Evolutionary conservation across 768 basidiomycete species (phyloP).

Genomic region (Pulveroboletus sp.): DNA sequence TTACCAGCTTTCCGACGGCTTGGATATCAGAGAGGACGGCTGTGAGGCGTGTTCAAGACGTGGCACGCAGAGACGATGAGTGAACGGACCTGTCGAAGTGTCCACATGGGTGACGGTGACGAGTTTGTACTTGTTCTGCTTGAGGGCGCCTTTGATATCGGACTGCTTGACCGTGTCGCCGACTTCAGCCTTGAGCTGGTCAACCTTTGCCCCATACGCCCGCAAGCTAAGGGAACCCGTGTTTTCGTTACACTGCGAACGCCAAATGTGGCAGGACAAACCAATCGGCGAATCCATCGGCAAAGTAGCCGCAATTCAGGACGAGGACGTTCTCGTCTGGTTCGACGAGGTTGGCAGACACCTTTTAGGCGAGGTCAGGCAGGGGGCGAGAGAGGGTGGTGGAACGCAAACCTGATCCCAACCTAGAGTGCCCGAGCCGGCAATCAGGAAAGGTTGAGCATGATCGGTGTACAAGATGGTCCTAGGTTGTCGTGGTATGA

Average conservation of each 20-base stretch:
- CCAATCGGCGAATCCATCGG: slow-evolving; percentile 87
- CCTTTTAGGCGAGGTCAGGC: slow-evolving; percentile 41
- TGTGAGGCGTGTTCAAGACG: slow-evolving; percentile 15
- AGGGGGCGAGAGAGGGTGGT: background rate
- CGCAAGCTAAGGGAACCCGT: slow-evolving; percentile 48
- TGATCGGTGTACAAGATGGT: slow-evolving; percentile 72
- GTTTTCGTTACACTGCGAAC: background rate
- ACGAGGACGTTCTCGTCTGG: slow-evolving; percentile 76
- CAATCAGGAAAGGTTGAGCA: slow-evolving; percentile 88
- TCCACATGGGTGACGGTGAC: slow-evolving; percentile 95
- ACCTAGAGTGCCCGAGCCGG: slow-evolving; percentile 92
- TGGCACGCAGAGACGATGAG: background rate
- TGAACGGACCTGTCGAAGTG: slow-evolving; percentile 64
- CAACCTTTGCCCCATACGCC: slow-evolving; percentile 85
- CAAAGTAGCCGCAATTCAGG: slow-evolving; percentile 90
- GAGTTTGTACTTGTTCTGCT: slow-evolving; percentile 78
- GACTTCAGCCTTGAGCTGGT: slow-evolving; percentile 76
- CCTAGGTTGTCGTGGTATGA: slow-evolving; percentile 30
- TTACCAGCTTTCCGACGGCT: slow-evolving; percentile 67
- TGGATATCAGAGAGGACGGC: slow-evolving; percentile 86
- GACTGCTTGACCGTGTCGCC: slow-evolving; percentile 65
- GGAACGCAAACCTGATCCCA: slow-evolving; percentile 76
- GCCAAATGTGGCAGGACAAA: slow-evolving; percentile 25
- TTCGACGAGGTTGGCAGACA: slow-evolving; percentile 87
- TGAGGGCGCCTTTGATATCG: slow-evolving; percentile 64